Percentiles rank a stretch among this genome's conserved stretches.
phyloP scores from a whole-genome alignment of 139 green algal genomes.

The Eudorina sp. region DNA sequence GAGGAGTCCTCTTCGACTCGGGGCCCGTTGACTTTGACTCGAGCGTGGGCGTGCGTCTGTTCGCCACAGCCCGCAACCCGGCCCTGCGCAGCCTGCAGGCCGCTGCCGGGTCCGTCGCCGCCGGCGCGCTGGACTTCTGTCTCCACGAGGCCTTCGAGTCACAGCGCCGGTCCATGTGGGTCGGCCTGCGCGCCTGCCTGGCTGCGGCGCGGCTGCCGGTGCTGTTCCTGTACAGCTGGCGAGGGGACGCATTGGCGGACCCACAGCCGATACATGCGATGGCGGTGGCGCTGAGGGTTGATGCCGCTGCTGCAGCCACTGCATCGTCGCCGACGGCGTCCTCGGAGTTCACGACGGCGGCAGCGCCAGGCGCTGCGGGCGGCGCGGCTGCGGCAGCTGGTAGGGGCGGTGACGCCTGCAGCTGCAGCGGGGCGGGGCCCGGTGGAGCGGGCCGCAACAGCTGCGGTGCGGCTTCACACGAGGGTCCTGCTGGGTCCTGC shows the following conservation, averaged over 20 bases:
- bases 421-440: background rate
- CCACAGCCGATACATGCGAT: constrained; percentile 41
- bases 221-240: constrained; percentile 26
- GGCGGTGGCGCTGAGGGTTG: background rate
- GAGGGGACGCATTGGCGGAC: constrained; percentile 1
- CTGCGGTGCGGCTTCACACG: too few species aligned
- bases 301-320: background rate
- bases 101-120: background rate
- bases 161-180: constrained; percentile 28
- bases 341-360: too few species aligned
- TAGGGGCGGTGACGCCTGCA: background rate
- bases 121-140: constrained; percentile 14
- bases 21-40: constrained; percentile 42
- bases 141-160: constrained; percentile 25
- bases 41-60: constrained; percentile 9
- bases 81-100: background rate
- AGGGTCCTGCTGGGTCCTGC: too few species aligned
- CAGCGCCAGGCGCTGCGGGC: background rate
- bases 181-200: background rate
- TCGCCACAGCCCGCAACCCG: background rate
- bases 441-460: background rate
- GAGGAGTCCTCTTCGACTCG: constrained; percentile 20
- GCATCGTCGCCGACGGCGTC: too few species aligned
- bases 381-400: background rate
- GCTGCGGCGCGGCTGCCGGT: background rate